Evolutionary conservation across 768 basidiomycete genomes (phyloP), one percentile per base, ranked within the genome.

Genomic region (Nidula microcarpa): DNA sequence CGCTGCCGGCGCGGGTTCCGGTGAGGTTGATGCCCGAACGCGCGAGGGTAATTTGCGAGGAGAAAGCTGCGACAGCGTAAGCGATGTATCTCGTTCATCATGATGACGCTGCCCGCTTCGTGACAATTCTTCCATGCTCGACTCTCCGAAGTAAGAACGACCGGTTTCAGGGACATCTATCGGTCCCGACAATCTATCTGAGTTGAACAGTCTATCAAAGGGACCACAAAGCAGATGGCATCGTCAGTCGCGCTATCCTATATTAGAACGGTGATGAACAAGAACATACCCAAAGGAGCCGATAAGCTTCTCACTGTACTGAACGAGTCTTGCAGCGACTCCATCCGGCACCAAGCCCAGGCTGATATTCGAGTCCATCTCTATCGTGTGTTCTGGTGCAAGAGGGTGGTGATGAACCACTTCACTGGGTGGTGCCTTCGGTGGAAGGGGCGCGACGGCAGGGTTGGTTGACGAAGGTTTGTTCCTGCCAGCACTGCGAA

Each of bases 11-110:
- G 45, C 58, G 43, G 56, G 55, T 51, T 23, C 23, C 23, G 23
- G 23, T 23, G 23, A 23, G 23, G 23, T 23, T 4, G 23, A 23
- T 23, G 23, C 23, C 23, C 23, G 23, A 23, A 4, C 23, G 35
- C 13, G 48, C 11, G 23, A 36, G 30, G 18, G 5, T 1, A 33
- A 36, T 55, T 69, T 71, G 51, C 53, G 62, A 55, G 80, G 79
- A 5, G 82, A 83, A 58, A 82, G 67, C 60, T 82, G 78, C 39
- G 80, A 81, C 56, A 80, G 44, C 46, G 77, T 78, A 39, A 82
- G 61, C 33, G 67, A 68, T 43, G 11, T 16, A 16, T 11, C 16
- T 41, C 11, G 37, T 4, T 41, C 16, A 41, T 11, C 16, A 16
- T 49, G 50, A 53, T 60, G 23, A 23, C 4, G 23, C 23, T 23